Evolutionary conservation across 2,329 filamentous ascomycete genomes (phyloP).

Genomic region (Fonsecaea pedrosoi): DNA sequence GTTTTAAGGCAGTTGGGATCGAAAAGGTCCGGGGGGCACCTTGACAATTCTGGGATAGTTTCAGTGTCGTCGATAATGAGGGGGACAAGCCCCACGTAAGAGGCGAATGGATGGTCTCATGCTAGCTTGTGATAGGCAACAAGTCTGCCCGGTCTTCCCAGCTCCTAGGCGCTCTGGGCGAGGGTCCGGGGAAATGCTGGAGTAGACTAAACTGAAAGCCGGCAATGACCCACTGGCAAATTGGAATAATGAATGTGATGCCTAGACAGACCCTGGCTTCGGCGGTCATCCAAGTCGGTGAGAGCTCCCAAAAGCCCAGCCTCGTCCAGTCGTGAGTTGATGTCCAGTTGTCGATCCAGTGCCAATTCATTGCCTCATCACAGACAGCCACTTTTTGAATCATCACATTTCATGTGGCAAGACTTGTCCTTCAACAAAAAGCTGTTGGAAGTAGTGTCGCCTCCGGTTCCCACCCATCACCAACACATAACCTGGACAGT

Average conservation of each 20-base stretch:
- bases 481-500: background rate
- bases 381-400: slow-evolving; percentile 3
- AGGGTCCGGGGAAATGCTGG: slow-evolving; percentile 30
- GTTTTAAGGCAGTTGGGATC: slow-evolving; percentile 14
- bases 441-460: background rate
- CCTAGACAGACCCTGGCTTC: slow-evolving; percentile 2
- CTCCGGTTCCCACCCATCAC: background rate
- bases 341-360: background rate
- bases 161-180: slow-evolving; percentile 8
- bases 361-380: slow-evolving; percentile 17
- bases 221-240: slow-evolving; percentile 31
- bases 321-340: slow-evolving; percentile 10
- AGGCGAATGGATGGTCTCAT: slow-evolving; percentile 7
- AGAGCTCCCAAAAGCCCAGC: slow-evolving; percentile 10
- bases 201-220: slow-evolving; percentile 27
- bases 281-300: slow-evolving; percentile 4
- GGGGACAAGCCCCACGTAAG: slow-evolving; percentile 16
- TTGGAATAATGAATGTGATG: background rate
- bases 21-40: slow-evolving; percentile 7
- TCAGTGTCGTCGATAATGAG: background rate
- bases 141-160: slow-evolving; percentile 5
- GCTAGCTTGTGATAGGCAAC: slow-evolving; percentile 20
- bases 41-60: slow-evolving; percentile 12
- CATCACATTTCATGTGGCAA: background rate
- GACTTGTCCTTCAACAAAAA: background rate